A percentile compares a stretch with the other conserved stretches of the same genome.
These are phyloP conservation scores for Candida methanosorbosa DNA, from an alignment of 805 yeast species.

Conservation along the genomic window DNA sequence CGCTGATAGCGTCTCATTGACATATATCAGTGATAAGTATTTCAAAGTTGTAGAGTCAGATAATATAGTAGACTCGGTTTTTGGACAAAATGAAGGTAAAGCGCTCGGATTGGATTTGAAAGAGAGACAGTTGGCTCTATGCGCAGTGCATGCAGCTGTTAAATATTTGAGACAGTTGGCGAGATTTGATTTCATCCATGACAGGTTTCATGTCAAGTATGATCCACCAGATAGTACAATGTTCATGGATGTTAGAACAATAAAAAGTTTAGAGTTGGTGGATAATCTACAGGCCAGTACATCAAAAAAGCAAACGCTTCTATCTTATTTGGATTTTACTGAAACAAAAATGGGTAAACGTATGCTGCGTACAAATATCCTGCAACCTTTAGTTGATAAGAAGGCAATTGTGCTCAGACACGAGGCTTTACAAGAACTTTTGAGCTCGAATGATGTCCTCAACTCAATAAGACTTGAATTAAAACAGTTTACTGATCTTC, in stretches of 20 bases:
- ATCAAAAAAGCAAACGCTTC: slow-evolving; percentile 24
- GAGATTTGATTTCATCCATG: slow-evolving; percentile 12
- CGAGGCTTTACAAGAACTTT: slow-evolving; percentile 29
- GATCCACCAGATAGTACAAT: slow-evolving; percentile 31
- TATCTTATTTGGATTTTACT: slow-evolving; percentile 29
- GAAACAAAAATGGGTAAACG: slow-evolving; percentile 39
- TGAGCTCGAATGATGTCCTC: slow-evolving; percentile 8
- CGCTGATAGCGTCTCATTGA: slow-evolving; percentile 9
- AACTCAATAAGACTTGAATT: slow-evolving; percentile 9
- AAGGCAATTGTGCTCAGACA: slow-evolving; percentile 26
- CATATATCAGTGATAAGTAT: slow-evolving; percentile 13
- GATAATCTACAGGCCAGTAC: slow-evolving; percentile 21
- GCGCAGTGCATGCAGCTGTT: slow-evolving; percentile 26
- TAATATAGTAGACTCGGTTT: slow-evolving; percentile 9
- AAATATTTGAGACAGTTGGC: slow-evolving; percentile 11
- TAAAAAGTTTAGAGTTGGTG: slow-evolving; percentile 29
- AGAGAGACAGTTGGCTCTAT: slow-evolving; percentile 19
- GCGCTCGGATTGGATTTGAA: slow-evolving; percentile 18
- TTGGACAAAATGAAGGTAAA: slow-evolving; percentile 10
- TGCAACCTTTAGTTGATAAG: slow-evolving; percentile 38
- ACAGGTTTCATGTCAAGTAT: slow-evolving; percentile 26
- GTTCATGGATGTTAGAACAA: slow-evolving; percentile 33
- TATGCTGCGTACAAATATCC: slow-evolving; percentile 28
- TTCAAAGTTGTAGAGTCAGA: slow-evolving; percentile 13
- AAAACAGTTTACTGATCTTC: slow-evolving; percentile 28